Percentiles rank a stretch among this genome's conserved stretches.
phyloP scores from a whole-genome alignment of 148 eudicot genomes.

The Chenopodium suecicum region DNA sequence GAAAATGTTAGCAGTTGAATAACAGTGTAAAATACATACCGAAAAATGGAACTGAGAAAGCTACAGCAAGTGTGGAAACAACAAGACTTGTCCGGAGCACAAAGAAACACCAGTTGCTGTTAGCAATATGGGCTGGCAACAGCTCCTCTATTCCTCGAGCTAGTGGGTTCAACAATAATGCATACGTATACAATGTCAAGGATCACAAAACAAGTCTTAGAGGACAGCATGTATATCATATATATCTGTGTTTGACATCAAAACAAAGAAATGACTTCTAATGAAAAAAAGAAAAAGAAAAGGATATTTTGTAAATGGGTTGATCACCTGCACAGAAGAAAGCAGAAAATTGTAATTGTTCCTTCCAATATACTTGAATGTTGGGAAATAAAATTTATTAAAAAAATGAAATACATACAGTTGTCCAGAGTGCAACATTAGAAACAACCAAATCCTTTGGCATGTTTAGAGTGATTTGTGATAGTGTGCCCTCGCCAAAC shows the following conservation, averaged over 20 bases:
- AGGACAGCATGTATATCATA: conserved; percentile 3
- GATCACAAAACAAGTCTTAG: conserved; percentile 13
- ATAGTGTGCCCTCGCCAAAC: conserved; percentile 69
- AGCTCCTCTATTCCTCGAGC: conserved; percentile 75
- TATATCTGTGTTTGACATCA: not conserved
- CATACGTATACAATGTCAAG: conserved; percentile 45
- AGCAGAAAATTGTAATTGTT: not conserved
- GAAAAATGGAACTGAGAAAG: conserved; percentile 70
- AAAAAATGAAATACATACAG: conserved; percentile 46
- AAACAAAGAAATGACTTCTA: not conserved
- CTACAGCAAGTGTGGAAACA: conserved; percentile 56
- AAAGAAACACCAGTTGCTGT: conserved; percentile 44
- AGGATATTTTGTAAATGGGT: conserved; percentile 81
- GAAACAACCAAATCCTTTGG: conserved; percentile 57
- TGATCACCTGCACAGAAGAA: conserved; percentile 52
- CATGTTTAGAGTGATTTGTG: conserved; percentile 89
- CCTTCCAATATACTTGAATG: not conserved
- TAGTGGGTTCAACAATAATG: conserved; percentile 67
- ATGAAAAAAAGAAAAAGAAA: not conserved
- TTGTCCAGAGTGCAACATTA: conserved; percentile 79
- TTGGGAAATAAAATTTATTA: not conserved
- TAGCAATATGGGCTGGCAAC: conserved; percentile 42
- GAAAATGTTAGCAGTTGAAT: not conserved
- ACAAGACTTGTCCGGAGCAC: conserved; percentile 60
- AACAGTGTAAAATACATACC: conserved; percentile 34